Conservation (phyloP, 164 flowering plant genomes). For the Vitis rupestris region DNA sequence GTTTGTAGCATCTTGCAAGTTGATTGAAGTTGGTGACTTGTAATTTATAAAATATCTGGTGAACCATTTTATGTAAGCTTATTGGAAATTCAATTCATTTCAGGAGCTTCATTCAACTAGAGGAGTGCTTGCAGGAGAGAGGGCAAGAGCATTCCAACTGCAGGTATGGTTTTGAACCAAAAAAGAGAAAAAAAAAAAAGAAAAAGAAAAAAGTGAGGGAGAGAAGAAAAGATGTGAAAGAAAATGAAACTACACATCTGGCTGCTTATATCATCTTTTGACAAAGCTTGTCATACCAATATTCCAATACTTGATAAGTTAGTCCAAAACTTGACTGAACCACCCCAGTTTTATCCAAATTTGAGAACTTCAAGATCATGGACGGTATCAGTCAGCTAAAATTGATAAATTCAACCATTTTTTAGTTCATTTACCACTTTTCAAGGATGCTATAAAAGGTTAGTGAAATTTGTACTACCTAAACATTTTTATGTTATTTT, state of each 20-base stretch:
- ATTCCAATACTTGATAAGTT: too few species aligned
- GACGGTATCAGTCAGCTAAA: too few species aligned
- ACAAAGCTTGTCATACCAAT: too few species aligned
- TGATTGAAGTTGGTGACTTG: neutral
- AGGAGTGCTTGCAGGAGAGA: constrained; percentile 92
- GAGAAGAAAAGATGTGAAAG: too few species aligned
- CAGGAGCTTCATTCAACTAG: constrained; percentile 98
- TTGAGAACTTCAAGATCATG: too few species aligned
- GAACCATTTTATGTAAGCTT: neutral
- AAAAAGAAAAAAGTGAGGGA: neutral
- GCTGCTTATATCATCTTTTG: too few species aligned
- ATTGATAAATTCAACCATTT: neutral
- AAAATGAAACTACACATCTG: too few species aligned
- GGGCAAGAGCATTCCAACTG: constrained; percentile 90
- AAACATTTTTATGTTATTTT: too few species aligned
- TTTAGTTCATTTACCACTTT: neutral
- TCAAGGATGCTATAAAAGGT: too few species aligned
- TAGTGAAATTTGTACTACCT: too few species aligned
- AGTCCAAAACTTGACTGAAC: too few species aligned
- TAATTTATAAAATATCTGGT: neutral
- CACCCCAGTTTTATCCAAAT: too few species aligned
- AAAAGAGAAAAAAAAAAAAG: neutral
- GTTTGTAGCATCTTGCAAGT: constrained; percentile 24
- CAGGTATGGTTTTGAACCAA: constrained; percentile 52
- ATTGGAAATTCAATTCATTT: constrained; percentile 5